Evolutionary conservation across 2,329 filamentous ascomycete genomes (phyloP).

Genomic region (Monilinia fructigena): DNA sequence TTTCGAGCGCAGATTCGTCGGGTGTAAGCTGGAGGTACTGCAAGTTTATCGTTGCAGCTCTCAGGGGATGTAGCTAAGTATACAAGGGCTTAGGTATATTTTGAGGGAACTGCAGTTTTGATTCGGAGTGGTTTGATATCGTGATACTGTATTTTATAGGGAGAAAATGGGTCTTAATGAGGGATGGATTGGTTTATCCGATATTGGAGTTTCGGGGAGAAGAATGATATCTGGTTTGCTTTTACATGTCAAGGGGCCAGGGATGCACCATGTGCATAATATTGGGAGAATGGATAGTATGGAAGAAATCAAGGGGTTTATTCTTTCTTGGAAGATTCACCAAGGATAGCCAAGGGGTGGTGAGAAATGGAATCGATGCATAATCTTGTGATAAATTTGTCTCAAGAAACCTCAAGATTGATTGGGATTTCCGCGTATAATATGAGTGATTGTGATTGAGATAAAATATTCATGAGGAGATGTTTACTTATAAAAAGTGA

Average conservation of each 20-base stretch:
- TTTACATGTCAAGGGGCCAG: neutral
- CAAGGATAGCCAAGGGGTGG: neutral
- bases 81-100: neutral
- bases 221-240: constrained; percentile 10
- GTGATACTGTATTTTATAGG: constrained; percentile 9
- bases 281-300: neutral
- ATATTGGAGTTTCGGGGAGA: neutral
- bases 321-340: neutral
- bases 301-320: neutral
- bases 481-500: no score
- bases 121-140: neutral
- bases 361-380: neutral
- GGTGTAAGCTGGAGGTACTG: neutral
- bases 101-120: neutral
- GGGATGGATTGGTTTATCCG: neutral
- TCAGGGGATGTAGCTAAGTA: no score
- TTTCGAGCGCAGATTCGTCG: neutral
- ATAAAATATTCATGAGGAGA: no score
- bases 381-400: neutral
- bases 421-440: neutral
- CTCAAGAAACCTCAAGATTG: neutral
- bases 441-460: neutral
- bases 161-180: neutral
- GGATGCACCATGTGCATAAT: constrained; percentile 2
- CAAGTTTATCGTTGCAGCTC: neutral